Conservation (phyloP, 2,329 filamentous ascomycete species). For the Fusarium tuaranense region DNA sequence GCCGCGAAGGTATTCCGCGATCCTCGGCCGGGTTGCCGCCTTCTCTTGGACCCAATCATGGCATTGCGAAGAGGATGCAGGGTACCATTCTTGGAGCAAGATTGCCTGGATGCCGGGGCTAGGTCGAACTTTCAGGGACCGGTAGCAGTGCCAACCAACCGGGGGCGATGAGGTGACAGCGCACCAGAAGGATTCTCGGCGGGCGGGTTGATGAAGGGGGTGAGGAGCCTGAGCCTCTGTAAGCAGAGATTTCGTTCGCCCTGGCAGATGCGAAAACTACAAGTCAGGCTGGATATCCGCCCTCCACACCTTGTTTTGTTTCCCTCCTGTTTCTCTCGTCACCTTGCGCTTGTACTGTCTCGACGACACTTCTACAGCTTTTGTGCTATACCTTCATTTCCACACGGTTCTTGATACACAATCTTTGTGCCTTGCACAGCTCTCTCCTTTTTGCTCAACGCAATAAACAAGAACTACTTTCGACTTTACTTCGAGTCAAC, state of each 20-base stretch:
- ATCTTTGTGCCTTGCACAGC: slow-evolving; percentile 36
- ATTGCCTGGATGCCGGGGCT: slow-evolving; percentile 39
- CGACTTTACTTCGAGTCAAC: slow-evolving; percentile 17
- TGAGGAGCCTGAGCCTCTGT: not conserved
- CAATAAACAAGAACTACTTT: slow-evolving; percentile 25
- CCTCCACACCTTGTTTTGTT: slow-evolving; percentile 17
- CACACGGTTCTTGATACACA: slow-evolving; percentile 22
- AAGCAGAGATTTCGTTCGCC: slow-evolving; percentile 37
- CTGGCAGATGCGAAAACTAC: slow-evolving; percentile 42
- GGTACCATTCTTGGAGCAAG: slow-evolving; percentile 38
- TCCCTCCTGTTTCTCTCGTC: slow-evolving; percentile 18
- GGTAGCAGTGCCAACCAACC: slow-evolving; percentile 30
- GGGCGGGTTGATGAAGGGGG: not conserved
- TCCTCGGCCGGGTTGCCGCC: slow-evolving; percentile 33
- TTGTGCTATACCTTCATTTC: slow-evolving; percentile 36
- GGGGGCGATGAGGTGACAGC: slow-evolving; percentile 40
- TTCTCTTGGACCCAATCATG: slow-evolving; percentile 37
- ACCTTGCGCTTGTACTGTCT: slow-evolving; percentile 32
- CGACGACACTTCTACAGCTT: slow-evolving; percentile 34
- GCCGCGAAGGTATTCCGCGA: slow-evolving; percentile 30
- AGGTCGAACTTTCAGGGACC: slow-evolving; percentile 31
- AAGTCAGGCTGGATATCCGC: slow-evolving; percentile 40
- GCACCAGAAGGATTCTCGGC: slow-evolving; percentile 24
- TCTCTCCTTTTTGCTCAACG: slow-evolving; percentile 30
- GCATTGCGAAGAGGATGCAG: slow-evolving; percentile 30